Conservation (phyloP, 495 filamentous ascomycete genomes). For the Penicillium macrosclerotiorum region DNA sequence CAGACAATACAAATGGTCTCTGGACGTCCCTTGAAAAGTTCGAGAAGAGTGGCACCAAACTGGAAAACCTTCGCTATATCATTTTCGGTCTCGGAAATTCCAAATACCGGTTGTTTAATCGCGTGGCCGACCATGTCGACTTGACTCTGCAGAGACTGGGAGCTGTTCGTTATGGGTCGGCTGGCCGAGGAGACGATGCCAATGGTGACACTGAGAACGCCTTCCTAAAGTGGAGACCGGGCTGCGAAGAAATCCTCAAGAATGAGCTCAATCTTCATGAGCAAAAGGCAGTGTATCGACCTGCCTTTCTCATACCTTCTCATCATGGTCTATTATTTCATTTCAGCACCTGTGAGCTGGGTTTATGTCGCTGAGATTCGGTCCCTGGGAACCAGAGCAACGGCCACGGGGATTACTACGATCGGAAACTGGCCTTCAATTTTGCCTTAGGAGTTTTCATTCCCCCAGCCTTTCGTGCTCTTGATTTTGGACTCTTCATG, state of each 20-base stretch:
- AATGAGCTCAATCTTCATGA: too few species aligned
- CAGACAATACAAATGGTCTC: constrained; percentile 33
- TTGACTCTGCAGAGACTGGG: too few species aligned
- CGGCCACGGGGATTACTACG: background rate
- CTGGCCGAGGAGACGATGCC: too few species aligned
- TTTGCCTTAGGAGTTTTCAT: background rate
- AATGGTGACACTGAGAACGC: too few species aligned
- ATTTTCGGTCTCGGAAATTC: constrained; percentile 36
- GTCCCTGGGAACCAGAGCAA: background rate
- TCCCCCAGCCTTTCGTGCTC: background rate
- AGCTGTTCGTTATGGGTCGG: too few species aligned
- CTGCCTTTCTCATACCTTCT: background rate
- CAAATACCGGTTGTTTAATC: constrained; percentile 36
- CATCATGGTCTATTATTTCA: background rate
- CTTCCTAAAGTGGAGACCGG: too few species aligned
- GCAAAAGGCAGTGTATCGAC: too few species aligned
- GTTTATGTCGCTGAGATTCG: background rate
- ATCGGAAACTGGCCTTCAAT: background rate
- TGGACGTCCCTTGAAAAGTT: constrained; percentile 2
- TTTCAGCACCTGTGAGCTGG: background rate
- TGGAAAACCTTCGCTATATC: constrained; percentile 31
- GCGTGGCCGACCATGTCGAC: background rate
- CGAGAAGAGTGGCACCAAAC: constrained; percentile 28
- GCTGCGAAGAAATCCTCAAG: too few species aligned
- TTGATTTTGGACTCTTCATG: background rate